Conservation (phyloP, 1,284 basidiomycete species). For the Ustilago nuda region DNA sequence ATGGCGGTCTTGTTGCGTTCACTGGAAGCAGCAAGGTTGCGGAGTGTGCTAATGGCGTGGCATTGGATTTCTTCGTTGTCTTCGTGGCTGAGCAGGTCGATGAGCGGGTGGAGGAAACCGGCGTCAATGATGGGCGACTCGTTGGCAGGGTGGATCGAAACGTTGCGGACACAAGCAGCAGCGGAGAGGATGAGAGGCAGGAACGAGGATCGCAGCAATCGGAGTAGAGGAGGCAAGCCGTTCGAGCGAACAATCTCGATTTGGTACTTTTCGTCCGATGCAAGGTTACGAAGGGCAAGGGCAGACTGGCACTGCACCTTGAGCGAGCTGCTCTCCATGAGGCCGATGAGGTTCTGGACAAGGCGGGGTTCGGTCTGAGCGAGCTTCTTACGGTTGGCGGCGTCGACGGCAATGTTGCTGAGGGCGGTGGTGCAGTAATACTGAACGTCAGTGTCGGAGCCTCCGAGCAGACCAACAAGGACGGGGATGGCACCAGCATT, state of each 20-base stretch:
- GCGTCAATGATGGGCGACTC: constrained; percentile 99
- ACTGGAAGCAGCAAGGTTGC: constrained; percentile 95
- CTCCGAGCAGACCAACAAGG: constrained; percentile 91
- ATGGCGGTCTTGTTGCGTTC: constrained; percentile 99
- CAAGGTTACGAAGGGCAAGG: constrained; percentile 93
- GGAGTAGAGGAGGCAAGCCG: constrained; percentile 89
- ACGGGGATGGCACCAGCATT: constrained; percentile 99
- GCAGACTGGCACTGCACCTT: constrained; percentile 99
- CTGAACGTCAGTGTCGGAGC: constrained; percentile 98
- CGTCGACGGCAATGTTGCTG: constrained; percentile 86
- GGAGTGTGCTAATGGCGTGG: constrained; percentile 97
- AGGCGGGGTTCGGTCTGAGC: constrained; percentile 94
- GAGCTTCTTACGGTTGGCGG: constrained; percentile 88
- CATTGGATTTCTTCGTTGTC: constrained; percentile 99
- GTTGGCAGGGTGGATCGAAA: constrained; percentile 98
- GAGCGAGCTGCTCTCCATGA: constrained; percentile 97
- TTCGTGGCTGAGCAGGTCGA: constrained; percentile 94
- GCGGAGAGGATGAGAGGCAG: constrained; percentile 98
- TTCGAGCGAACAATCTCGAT: constrained; percentile 97
- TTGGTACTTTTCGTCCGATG: constrained; percentile 99
- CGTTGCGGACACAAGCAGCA: constrained; percentile 98
- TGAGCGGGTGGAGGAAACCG: constrained; percentile 94
- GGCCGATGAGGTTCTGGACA: constrained; percentile 89
- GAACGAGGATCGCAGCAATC: constrained; percentile 95
- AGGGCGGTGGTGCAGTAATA: constrained; percentile 99